Evolutionary conservation across 176 grass and related monocot species (phyloP), one percentile per base, ranked within the genome.

Genomic region (Carex pumila): DNA sequence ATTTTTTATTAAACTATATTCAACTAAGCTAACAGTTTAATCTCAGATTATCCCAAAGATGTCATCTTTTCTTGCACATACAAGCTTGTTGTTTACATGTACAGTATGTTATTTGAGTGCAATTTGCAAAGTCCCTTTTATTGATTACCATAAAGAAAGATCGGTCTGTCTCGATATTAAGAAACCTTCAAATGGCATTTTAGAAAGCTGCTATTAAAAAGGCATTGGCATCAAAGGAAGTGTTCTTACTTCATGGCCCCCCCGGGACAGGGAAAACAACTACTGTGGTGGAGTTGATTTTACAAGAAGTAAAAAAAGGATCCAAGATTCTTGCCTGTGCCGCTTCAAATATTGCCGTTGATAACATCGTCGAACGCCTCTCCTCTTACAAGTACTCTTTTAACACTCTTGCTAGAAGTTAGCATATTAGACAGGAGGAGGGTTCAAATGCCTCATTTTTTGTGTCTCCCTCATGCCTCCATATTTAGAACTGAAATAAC

Each of bases 181-280:
- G 22, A 56, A 31, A 34, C 30, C 50, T 77, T 77, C 50, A 77
- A 13, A 49, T 77, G 73, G 6, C 21, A 56, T 58, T 89, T 52
- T 76, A 98, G 95, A 98, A 93, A 90, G 89, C 92, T 80, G 95
- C 95, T 65, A 89, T 98, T 58, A 94, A 84, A 6, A 98, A 92
- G 89, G 91, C 92, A 3, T 84, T 98, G n/a, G 83, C 89, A 71
- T 95, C 92, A 72, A 93, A 83, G 88, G 90, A 98, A 90, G 92
- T 90, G 86, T 98, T 98, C 88, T 89, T 98, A 87, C 95, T 98
- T 83, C 95, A 98, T 87, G 95, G 95, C 9, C 95, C 95, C 58
- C 95, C 95, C n/a, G 95, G 95, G 81, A 98, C 95, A 65, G 95
- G 95, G 59, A 98, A 98, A 76, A 98, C 95, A 71, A 98, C 95